Evolutionary conservation across 768 basidiomycete species (phyloP), one percentile per base, ranked within the genome.

Genomic region (Termitomyces titanicus): DNA sequence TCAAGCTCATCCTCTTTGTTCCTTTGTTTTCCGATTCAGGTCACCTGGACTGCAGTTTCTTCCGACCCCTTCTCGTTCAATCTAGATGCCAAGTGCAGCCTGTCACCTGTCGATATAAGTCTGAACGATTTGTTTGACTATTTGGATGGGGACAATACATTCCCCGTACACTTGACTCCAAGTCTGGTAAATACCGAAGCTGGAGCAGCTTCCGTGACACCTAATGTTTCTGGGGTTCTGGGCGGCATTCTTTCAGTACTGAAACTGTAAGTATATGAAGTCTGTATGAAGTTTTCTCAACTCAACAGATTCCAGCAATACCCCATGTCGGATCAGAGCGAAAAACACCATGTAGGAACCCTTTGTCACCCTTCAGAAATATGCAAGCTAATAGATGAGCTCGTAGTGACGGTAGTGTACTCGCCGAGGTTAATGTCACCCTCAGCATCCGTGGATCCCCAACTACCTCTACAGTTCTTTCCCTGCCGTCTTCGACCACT

Each of bases 31-130:
- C 22, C 31, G 6, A 2, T 52, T 22, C 22, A 44, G 25, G 2
- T 52, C 38, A 51, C 58, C 3, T 55, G 57, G 57, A 47, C 43
- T 24, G 3, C 50, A 43, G 7, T 15, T 22, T n/a, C 54, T 29
- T 39, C 20, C 20, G 54, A 55, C 15, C 58, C 58, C 6, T 12
- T 39, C 24, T 31, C 37, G 6, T 42, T 58, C 37, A 27, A 39
- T 24, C 13, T 58, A n/a, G 48, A 38, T 31, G 42, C 5, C 15
- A 10, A 29, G 17, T 49, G 47, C 27, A 20, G 2, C 27, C 2
- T 31, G 12, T 34, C 39, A 22, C 8, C 27, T 18, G 17, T n/a
- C 35, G 18, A 44, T 29, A 4, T 29, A n/a, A n/a, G n/a, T n/a
- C n/a, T n/a, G n/a, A n/a, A n/a, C n/a, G n/a, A n/a, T n/a, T n/a